Percentiles rank a stretch among this genome's conserved stretches.
Evolutionary conservation across 495 filamentous ascomycete genomes (phyloP).

Genomic region (Neurospora tetraspora): DNA sequence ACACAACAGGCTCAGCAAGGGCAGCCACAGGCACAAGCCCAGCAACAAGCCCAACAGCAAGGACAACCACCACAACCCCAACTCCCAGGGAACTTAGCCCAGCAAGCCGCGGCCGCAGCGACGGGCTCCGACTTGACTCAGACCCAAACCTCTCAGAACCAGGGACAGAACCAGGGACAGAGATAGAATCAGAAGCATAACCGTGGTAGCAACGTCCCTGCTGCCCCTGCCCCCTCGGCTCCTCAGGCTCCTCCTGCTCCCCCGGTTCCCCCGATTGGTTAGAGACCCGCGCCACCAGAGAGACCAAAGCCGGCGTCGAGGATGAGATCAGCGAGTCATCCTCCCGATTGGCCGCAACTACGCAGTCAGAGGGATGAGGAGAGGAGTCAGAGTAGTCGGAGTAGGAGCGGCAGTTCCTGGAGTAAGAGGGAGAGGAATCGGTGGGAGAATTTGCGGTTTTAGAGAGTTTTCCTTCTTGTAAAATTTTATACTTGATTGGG

Average conservation of each 20-base stretch:
- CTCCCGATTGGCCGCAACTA: background rate
- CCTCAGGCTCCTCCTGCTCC: background rate
- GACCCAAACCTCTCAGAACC: background rate
- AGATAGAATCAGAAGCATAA: background rate
- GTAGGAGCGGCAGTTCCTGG: background rate
- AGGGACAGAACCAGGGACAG: background rate
- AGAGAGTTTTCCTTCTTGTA: background rate
- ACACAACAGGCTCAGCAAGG: background rate
- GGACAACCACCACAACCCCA: background rate
- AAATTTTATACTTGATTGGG: background rate
- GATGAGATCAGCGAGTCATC: background rate
- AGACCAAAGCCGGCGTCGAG: background rate
- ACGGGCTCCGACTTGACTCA: background rate
- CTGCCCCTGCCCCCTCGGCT: background rate
- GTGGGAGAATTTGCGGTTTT: background rate
- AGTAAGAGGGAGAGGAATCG: background rate
- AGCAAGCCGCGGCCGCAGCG: background rate
- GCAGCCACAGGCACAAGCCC: background rate
- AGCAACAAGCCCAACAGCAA: background rate
- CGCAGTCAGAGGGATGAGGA: background rate
- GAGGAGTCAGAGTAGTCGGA: background rate
- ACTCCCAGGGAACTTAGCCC: background rate
- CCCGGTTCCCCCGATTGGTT: background rate
- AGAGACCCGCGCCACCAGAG: background rate
- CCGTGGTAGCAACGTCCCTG: background rate